Base-by-base conservation (phyloP, 2,329 filamentous ascomycete species). In the Mariannaea elegans region DNA sequence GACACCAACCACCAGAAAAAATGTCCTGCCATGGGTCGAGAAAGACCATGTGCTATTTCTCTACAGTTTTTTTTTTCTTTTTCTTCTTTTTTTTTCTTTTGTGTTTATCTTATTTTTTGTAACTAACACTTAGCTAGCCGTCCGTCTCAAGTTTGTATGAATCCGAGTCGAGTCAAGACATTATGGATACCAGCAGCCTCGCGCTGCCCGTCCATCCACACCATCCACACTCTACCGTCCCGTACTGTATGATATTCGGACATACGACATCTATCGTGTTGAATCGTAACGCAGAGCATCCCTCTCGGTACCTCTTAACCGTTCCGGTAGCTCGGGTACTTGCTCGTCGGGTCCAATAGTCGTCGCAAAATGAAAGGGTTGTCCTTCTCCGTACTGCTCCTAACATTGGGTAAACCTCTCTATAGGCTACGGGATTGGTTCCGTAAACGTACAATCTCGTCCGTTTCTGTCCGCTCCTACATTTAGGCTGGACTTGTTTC, bases 261-360 rank as follows among this genome's bases (percentile, higher is more conserved):
- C 48, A 36, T 19, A 48, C 29, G 16, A 41, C 32, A 27, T 27
- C 24, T 5, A 56, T 29, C 38, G 46, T 34, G 50, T 23, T 36
- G 38, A 21, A 56, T 19, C 23, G 52, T 23, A 56, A 34, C 52
- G 52, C 42, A 56, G 24, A 27, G 24, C 24, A 6, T 27, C 24
- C 24, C 24, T 5, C 24, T 44, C 46, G 41, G 56, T 51, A 42
- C 42, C 47, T 27, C 49, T 47, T 42, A 34, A 52, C 49, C 32
- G 56, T 47, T 29, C 56, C 56, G 56, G 56, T 47, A 49, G 49
- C 49, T 49, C 56, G 56, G 56, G 29, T 49, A 48, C 48, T 47
- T 47, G 56, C 56, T 53, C 42, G 56, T 44, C 49, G 55, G 41
- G 24, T 18, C 38, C 39, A 44, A 38, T 46, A 42, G 42, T 48